These are phyloP conservation scores for Aspergillus ustus DNA, from an alignment of 2,329 filamentous ascomycete genomes.

Conservation along the genomic window DNA sequence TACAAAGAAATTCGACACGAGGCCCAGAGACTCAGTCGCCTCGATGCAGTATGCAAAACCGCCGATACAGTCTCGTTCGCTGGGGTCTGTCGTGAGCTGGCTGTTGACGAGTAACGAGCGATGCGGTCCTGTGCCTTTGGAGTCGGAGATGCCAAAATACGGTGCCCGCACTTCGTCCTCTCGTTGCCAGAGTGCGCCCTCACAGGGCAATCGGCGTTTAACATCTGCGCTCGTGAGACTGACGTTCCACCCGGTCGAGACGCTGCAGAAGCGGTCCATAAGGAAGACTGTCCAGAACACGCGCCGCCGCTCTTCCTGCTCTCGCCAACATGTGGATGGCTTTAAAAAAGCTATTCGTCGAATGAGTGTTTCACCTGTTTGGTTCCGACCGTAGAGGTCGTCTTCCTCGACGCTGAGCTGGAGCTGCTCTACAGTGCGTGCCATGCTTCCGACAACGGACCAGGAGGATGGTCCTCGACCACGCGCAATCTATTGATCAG, in stretches of 20 bases:
- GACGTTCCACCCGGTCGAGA: slow-evolving; percentile 43
- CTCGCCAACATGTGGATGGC: slow-evolving; percentile 33
- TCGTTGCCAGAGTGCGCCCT: slow-evolving; percentile 39
- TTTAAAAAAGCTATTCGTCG: slow-evolving; percentile 43
- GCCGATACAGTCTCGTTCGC: slow-evolving; percentile 23
- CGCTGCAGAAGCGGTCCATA: slow-evolving; percentile 43
- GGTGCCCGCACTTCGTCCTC: slow-evolving; percentile 36
- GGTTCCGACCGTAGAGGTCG: slow-evolving; percentile 22
- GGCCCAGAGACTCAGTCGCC: slow-evolving; percentile 40
- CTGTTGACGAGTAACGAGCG: not conserved
- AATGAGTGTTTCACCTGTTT: slow-evolving; percentile 35
- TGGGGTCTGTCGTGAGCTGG: not conserved
- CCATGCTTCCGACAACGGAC: slow-evolving; percentile 41
- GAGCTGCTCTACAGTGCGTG: slow-evolving; percentile 40
- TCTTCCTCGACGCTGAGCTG: slow-evolving; percentile 38
- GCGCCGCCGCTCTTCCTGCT: slow-evolving; percentile 42
- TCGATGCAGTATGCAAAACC: slow-evolving; percentile 30
- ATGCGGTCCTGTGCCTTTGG: slow-evolving; percentile 16
- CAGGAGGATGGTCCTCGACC: slow-evolving; percentile 40
- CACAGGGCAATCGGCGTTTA: slow-evolving; percentile 40
- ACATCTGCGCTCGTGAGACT: slow-evolving; percentile 40
- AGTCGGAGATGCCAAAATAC: slow-evolving; percentile 48
- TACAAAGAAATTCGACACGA: slow-evolving; percentile 43
- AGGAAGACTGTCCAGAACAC: slow-evolving; percentile 46
- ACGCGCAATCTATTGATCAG: slow-evolving; percentile 33